phyloP scores from a whole-genome alignment of 768 basidiomycete species.

The Psilocybe subaeruginosa region DNA sequence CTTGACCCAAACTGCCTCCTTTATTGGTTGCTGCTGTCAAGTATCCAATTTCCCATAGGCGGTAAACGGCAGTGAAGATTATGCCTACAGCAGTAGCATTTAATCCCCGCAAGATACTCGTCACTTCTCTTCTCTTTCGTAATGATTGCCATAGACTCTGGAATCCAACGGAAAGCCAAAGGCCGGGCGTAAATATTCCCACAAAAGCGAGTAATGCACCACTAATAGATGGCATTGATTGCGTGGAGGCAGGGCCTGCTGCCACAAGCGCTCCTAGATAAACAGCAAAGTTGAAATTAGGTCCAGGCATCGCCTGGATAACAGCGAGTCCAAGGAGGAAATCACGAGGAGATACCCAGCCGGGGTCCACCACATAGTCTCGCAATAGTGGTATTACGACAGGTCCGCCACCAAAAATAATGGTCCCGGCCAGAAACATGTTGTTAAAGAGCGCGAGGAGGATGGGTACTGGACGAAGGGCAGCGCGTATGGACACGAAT shows the following conservation, averaged over 20 bases:
- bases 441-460: constrained; percentile 43
- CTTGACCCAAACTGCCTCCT: constrained; percentile 33
- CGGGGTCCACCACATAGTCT: constrained; percentile 51
- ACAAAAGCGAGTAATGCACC: constrained; percentile 51
- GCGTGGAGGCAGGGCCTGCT: constrained; percentile 23
- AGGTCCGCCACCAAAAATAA: constrained; percentile 58
- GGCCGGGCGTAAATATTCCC: constrained; percentile 54
- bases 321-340: constrained; percentile 57
- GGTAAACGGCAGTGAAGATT: constrained; percentile 43
- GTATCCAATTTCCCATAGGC: constrained; percentile 41
- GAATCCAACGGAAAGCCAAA: constrained; percentile 38
- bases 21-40: constrained; percentile 28
- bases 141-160: constrained; percentile 38
- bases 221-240: constrained; percentile 35
- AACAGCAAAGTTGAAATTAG: constrained; percentile 59
- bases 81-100: constrained; percentile 47
- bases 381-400: constrained; percentile 58
- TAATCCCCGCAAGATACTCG: constrained; percentile 38
- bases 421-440: constrained; percentile 50
- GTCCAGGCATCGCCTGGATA: constrained; percentile 52
- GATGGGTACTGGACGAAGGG: constrained; percentile 26
- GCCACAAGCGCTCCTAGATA: constrained; percentile 52
- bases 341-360: constrained; percentile 55
- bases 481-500: constrained; percentile 32
- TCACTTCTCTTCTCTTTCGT: constrained; percentile 30